These are phyloP conservation scores for Dionaea muscipula DNA, from an alignment of 179 eudicot species.

Conservation along the genomic window DNA sequence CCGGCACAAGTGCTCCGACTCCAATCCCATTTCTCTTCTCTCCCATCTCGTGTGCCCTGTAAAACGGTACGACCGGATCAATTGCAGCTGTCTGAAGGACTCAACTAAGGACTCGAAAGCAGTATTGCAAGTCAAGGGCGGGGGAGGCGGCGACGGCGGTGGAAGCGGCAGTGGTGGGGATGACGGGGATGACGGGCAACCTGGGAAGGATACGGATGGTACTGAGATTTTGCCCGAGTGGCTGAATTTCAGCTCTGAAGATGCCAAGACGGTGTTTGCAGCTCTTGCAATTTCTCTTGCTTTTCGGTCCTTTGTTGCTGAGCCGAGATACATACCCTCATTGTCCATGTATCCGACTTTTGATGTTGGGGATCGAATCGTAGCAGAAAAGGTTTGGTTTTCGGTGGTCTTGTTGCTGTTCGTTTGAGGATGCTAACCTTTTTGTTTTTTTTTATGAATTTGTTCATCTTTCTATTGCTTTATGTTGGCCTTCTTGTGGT, in stretches of 20 bases:
- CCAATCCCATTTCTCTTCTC: constrained; percentile 18
- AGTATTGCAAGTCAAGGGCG: constrained; percentile 18
- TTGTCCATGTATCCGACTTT: constrained; percentile 97
- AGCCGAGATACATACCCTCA: constrained; percentile 90
- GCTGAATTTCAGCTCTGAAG: constrained; percentile 65
- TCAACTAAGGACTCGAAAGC: constrained; percentile 31
- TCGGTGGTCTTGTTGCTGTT: neutral
- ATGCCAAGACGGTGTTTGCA: constrained; percentile 70
- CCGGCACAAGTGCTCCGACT: constrained; percentile 24
- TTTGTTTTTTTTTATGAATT: no score
- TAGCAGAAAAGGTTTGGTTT: constrained; percentile 79
- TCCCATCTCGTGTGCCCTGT: constrained; percentile 11
- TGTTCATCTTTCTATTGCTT: no score
- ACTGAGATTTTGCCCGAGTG: constrained; percentile 61
- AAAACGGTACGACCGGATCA: constrained; percentile 20
- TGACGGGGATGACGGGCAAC: constrained; percentile 33
- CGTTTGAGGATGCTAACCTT: no score
- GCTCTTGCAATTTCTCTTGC: constrained; percentile 80
- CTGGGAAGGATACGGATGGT: constrained; percentile 18
- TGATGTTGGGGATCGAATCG: constrained; percentile 85
- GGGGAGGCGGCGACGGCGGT: constrained; percentile 31
- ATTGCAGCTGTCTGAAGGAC: constrained; percentile 37
- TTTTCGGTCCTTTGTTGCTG: constrained; percentile 75
- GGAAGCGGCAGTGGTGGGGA: constrained; percentile 39
- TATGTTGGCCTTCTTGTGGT: no score